Evolutionary conservation across 768 basidiomycete genomes (phyloP).

Genomic region (Rhodotorula diobovata): DNA sequence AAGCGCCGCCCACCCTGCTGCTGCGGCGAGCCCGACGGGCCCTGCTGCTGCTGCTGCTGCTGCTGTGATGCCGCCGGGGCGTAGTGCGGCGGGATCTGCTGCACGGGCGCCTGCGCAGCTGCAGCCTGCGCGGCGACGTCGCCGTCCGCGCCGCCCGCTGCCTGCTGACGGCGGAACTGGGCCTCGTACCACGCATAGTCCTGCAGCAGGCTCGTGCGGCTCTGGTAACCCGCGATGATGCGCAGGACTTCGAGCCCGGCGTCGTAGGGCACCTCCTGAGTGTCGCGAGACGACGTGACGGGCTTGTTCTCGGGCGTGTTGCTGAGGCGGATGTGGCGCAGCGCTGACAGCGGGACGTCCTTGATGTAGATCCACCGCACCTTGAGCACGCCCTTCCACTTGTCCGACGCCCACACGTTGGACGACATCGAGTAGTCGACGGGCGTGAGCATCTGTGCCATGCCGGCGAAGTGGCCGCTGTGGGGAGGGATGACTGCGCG

Average conservation of each 20-base stretch:
- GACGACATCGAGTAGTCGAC: slow-evolving; percentile 92
- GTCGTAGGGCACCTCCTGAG: slow-evolving; percentile 91
- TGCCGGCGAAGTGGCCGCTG: slow-evolving; percentile 95
- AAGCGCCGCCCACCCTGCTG: slow-evolving; percentile 11
- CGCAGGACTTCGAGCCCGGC: slow-evolving; percentile 94
- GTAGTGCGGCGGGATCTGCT: slow-evolving; percentile 10
- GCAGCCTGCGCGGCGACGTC: neutral
- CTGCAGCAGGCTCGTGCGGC: slow-evolving; percentile 58
- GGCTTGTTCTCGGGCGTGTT: slow-evolving; percentile 98
- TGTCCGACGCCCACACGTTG: slow-evolving; percentile 98
- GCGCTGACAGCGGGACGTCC: slow-evolving; percentile 62
- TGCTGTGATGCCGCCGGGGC: slow-evolving; percentile 28
- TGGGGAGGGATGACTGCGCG: neutral
- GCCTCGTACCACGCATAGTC: slow-evolving; percentile 33
- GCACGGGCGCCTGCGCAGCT: neutral
- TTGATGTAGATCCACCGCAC: slow-evolving; percentile 96
- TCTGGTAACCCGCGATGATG: slow-evolving; percentile 89
- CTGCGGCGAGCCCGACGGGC: slow-evolving; percentile 2
- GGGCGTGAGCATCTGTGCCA: slow-evolving; percentile 96
- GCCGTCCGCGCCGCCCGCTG: neutral
- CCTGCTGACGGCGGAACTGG: slow-evolving; percentile 8
- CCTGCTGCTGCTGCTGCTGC: slow-evolving; percentile 50
- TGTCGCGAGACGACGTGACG: slow-evolving; percentile 95
- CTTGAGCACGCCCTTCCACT: slow-evolving; percentile 99
- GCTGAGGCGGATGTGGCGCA: slow-evolving; percentile 84